Base-by-base conservation (phyloP, 441 rosid genomes). In the Bruguiera hainesii region DNA sequence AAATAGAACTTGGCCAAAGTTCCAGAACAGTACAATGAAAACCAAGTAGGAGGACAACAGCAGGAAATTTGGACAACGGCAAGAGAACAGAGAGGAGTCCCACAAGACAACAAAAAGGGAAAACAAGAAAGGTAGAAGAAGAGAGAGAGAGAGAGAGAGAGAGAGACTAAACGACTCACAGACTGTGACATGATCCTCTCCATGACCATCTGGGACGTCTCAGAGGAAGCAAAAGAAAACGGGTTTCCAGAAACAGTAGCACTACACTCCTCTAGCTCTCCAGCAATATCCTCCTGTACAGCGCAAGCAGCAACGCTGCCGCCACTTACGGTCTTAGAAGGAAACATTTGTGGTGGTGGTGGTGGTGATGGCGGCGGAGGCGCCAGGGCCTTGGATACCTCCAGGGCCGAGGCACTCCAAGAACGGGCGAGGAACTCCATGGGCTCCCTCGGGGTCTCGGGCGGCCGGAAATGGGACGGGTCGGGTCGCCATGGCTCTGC, bases 151-250 rank as follows among this genome's bases (percentile, higher is more conserved):
- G 1, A 6, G 6, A 30, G 6, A 30, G 33, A 33, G 37, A 33
- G 7, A 33, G 37, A 33, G 33, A 33, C 21, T 50, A 49, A 5
- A 26, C 46, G 10, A 78, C 96, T 89, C 72, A 94, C 98, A 86
- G 97, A 91, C 79, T 91, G 98, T 52, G 95, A 89, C 92, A 94
- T 81, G 81, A 94, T 94, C 59, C 98, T 86, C 18, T 94, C 99
- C 88, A 94, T 85, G 69, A 94, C 83, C 96, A 91, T 88, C 81
- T 84, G 99, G 21, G 96, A 94, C 60, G 99, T 91, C 69, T 89
- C 98, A 1, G 93, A 87, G 28, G 28, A 25, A 53, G 26, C 23
- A 53, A 21, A 93, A 10, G 96, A 87, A 79, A 91, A 89, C 1
- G 96, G 95, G 79, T 94, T 53, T 7, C 57, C 57, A 21, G 57